Percentiles rank a stretch among this genome's conserved stretches.
Evolutionary conservation across 2,329 filamentous ascomycete species (phyloP).

Genomic region (Fusarium mexicanum): DNA sequence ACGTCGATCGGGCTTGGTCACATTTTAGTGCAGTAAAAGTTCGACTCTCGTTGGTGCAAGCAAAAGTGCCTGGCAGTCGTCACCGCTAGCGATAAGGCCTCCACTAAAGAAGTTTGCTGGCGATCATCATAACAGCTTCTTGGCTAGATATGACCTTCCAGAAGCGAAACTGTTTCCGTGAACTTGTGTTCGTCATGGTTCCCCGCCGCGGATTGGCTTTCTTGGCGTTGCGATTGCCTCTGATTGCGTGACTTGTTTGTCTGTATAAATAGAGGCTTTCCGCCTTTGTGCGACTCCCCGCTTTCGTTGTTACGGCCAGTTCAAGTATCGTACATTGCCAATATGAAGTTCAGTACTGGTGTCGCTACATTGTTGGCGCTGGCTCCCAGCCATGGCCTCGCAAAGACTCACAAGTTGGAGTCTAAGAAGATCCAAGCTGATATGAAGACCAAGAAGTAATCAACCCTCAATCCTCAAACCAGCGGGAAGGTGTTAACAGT

Average conservation of each 20-base stretch:
- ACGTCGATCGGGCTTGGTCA: neutral
- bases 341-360: constrained; percentile 14
- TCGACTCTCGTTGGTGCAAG: neutral
- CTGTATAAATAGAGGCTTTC: neutral
- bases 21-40: neutral
- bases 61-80: neutral
- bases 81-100: neutral
- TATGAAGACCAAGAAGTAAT: constrained; percentile 30
- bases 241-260: neutral
- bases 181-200: neutral
- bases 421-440: constrained; percentile 25
- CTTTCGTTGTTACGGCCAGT: neutral
- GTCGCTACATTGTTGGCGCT: constrained; percentile 19
- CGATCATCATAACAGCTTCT: neutral
- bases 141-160: constrained; percentile 25
- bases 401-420: constrained; percentile 25
- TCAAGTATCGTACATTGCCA: neutral
- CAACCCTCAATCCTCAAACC: accelerated
- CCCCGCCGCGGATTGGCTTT: neutral
- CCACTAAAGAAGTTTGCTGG: neutral
- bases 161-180: constrained; percentile 16
- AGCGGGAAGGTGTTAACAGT: neutral
- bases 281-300: too few species aligned
- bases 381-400: neutral
- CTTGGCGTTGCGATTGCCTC: neutral